Evolutionary conservation across 176 grass and related monocot genomes (phyloP), one percentile per base, ranked within the genome.

Genomic region (Tuctoria greenei): DNA sequence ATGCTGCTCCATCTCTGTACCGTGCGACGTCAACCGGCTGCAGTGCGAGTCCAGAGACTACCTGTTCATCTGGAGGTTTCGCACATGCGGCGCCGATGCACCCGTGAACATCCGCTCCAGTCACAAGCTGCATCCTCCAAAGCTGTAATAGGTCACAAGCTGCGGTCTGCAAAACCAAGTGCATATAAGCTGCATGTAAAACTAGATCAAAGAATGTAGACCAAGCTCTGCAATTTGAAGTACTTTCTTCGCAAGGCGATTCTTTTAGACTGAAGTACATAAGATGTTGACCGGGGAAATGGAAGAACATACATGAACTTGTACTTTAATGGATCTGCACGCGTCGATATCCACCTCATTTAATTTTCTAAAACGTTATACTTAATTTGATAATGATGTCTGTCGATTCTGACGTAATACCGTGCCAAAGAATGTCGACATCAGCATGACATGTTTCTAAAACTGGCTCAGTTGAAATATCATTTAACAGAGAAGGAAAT

Each of bases 1-100:
- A 82, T 75, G 80, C 66, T 70, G 69, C 15, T 85, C 75, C 67
- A 35, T 95, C 68, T 66, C 25, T 4, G 71, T 67, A 16, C 89
- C 85, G 18, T 95, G 96, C 82, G 83, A 92, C 62, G 92, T 95
- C 73, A 92, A 42, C 31, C 79, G 80, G 66, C 74, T 95, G 45
- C 77, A 72, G 18, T 99, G 96, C 66, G 85, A 92, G 36, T 83
- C 80, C 57, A 92, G 84, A 37, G 92, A 95, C 64, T 95, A 99
- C 79, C 60, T 85, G 37, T 95, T 88, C 61, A 42, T 78, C 23
- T 99, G 96, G 96, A 99, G 87, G 77, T 87, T 99, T 49, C 85
- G 76, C 82, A 87, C 83, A 21, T 55, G 45, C 14, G 80, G 87
- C 47, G 89, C 59, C 20, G 59, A 72, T 4, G 41, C 66, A 14